Conservation (phyloP, 2,329 filamentous ascomycete species). For the Fusarium citri region DNA sequence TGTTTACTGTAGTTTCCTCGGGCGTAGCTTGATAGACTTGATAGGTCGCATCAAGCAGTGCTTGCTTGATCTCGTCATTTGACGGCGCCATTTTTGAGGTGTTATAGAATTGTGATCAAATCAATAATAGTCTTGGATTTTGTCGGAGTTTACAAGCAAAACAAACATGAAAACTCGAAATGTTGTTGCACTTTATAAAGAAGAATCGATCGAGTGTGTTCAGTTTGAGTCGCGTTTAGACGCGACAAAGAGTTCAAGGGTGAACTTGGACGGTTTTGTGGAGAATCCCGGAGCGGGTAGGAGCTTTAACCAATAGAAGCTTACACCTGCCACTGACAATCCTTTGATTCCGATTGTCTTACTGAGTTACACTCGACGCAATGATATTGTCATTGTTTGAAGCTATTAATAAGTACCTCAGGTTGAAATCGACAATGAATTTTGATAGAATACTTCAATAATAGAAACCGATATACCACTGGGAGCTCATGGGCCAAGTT, state of each 20-base stretch:
- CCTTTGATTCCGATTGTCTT: slow-evolving; percentile 1
- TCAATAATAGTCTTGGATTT: not conserved
- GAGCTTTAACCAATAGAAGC: slow-evolving; percentile 38
- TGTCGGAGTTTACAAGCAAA: not conserved
- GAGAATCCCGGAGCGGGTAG: slow-evolving; percentile 26
- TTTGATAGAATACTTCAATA: no score
- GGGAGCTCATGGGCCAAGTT: not conserved
- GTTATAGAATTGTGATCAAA: not conserved
- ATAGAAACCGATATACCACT: no score
- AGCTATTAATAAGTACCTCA: not conserved
- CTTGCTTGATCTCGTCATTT: slow-evolving; percentile 57
- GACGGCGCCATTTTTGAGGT: slow-evolving; percentile 55
- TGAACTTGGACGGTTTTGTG: slow-evolving; percentile 29
- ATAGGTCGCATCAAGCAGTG: slow-evolving; percentile 60
- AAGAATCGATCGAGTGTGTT: slow-evolving; percentile 15
- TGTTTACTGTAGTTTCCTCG: slow-evolving; percentile 66
- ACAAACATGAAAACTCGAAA: not conserved
- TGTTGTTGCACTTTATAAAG: not conserved
- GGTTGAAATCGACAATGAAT: no score
- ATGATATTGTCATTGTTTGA: not conserved
- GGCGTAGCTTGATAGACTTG: slow-evolving; percentile 58
- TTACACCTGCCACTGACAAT: not conserved
- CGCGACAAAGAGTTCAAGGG: slow-evolving; percentile 24
- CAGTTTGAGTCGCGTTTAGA: slow-evolving; percentile 37
- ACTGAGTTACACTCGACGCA: not conserved